Conservation (phyloP, 2,329 filamentous ascomycete genomes). For the Fusarium nelsonii region DNA sequence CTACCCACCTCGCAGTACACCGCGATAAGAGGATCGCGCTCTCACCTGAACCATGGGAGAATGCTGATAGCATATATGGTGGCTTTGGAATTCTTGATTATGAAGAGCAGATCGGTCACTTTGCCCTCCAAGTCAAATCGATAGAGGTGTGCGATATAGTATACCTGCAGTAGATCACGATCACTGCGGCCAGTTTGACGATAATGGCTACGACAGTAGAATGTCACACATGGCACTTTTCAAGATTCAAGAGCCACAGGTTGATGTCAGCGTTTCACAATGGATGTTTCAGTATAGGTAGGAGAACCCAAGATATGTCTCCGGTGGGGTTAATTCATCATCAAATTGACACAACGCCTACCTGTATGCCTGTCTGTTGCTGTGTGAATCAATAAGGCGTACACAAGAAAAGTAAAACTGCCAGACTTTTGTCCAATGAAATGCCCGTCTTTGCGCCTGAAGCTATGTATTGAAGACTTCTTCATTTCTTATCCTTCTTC, state of each 20-base stretch:
- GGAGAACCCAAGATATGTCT: background rate
- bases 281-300: background rate
- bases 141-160: background rate
- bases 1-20: background rate
- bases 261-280: background rate
- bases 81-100: no score
- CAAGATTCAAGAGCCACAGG: background rate
- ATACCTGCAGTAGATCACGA: background rate
- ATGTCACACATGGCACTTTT: background rate
- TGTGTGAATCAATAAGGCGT: background rate
- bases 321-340: background rate
- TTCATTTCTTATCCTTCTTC: conserved; percentile 44
- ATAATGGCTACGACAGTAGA: background rate
- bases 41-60: background rate
- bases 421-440: background rate
- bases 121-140: background rate
- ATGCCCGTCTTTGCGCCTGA: conserved; percentile 1
- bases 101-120: no score
- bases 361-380: background rate
- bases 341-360: conserved; percentile 2
- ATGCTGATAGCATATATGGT: no score
- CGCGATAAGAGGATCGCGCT: background rate
- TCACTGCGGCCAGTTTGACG: background rate
- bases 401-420: conserved; percentile 9
- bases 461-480: background rate